phyloP scores from a whole-genome alignment of 352 stramenopile species.

The Aphanomyces invadans region DNA sequence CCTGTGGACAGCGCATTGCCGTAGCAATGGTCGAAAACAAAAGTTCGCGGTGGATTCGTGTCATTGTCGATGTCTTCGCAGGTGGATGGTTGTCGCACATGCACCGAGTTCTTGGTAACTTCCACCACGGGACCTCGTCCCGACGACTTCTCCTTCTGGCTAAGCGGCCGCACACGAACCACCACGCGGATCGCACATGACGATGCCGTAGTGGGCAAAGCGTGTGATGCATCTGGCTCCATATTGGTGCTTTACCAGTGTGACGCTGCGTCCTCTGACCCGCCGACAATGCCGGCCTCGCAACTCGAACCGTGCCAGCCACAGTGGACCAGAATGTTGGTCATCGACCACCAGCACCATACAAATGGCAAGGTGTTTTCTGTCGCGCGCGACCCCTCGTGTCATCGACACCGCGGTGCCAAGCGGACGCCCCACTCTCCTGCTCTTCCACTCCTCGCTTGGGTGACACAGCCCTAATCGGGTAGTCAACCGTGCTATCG shows the following conservation, averaged over 20 bases:
- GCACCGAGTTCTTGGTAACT: slow-evolving; percentile 38
- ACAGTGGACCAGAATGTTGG: too few relatives aligned
- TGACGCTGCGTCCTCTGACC: neutral
- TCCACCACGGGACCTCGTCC: slow-evolving; percentile 48
- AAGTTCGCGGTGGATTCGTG: slow-evolving; percentile 44
- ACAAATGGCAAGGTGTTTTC: too few relatives aligned
- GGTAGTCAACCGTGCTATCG: too few relatives aligned
- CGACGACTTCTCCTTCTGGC: slow-evolving; percentile 39
- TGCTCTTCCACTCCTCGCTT: too few relatives aligned
- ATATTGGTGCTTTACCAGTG: neutral
- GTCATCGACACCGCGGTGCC: too few relatives aligned
- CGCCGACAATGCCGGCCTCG: too few relatives aligned
- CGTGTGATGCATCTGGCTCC: neutral
- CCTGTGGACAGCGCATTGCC: slow-evolving; percentile 32
- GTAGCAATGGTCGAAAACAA: slow-evolving; percentile 77
- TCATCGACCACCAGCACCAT: too few relatives aligned
- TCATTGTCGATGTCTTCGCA: slow-evolving; percentile 31
- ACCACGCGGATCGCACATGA: slow-evolving; percentile 64
- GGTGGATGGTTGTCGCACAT: slow-evolving; percentile 42
- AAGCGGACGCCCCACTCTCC: too few relatives aligned
- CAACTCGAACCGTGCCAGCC: too few relatives aligned
- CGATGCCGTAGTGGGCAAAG: slow-evolving; percentile 14
- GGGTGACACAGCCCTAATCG: too few relatives aligned
- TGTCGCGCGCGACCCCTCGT: too few relatives aligned
- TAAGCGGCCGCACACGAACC: slow-evolving; percentile 62